A percentile compares a stretch with the other conserved stretches of the same genome.
Conservation (phyloP, 1,139 yeast species). For the Kluyveromyces marxianus region DNA sequence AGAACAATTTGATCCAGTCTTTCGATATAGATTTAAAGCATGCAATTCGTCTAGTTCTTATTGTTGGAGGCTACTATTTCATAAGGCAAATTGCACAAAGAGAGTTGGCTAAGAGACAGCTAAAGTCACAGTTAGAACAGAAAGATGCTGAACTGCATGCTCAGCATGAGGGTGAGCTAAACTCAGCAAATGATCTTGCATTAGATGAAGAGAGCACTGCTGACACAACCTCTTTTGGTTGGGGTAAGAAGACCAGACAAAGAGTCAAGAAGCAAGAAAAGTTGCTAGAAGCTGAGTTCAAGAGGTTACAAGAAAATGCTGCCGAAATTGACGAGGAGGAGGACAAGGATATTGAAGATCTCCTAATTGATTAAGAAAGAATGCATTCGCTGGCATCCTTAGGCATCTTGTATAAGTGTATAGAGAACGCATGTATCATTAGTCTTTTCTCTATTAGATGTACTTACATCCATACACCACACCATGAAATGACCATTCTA, state of each 20-base stretch:
- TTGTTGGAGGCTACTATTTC: slow-evolving; percentile 41
- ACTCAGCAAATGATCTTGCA: slow-evolving; percentile 2
- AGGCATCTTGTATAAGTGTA: no score
- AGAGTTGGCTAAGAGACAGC: slow-evolving; percentile 42
- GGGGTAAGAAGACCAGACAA: slow-evolving; percentile 70
- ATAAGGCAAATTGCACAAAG: slow-evolving; percentile 37
- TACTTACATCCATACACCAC: neutral
- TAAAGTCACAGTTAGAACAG: slow-evolving; percentile 41
- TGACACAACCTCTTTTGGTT: slow-evolving; percentile 46
- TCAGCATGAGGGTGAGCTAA: slow-evolving; percentile 31
- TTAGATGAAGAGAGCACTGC: slow-evolving; percentile 30
- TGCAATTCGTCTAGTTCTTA: slow-evolving; percentile 35
- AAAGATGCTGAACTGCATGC: slow-evolving; percentile 34
- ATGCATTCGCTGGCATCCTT: no score
- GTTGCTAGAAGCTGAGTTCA: slow-evolving; percentile 42
- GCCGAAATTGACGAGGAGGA: slow-evolving; percentile 47
- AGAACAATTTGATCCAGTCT: slow-evolving; percentile 11
- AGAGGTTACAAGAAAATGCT: slow-evolving; percentile 36
- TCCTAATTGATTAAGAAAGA: slow-evolving; percentile 45
- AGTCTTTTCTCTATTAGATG: no score
- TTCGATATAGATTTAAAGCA: slow-evolving; percentile 32
- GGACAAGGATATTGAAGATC: slow-evolving; percentile 59
- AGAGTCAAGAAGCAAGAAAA: slow-evolving; percentile 48
- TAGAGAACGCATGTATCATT: no score
- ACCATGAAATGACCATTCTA: neutral